These are phyloP conservation scores for Amphicarpaea edgeworthii DNA, from an alignment of 306 rosid species.

Conservation along the genomic window DNA sequence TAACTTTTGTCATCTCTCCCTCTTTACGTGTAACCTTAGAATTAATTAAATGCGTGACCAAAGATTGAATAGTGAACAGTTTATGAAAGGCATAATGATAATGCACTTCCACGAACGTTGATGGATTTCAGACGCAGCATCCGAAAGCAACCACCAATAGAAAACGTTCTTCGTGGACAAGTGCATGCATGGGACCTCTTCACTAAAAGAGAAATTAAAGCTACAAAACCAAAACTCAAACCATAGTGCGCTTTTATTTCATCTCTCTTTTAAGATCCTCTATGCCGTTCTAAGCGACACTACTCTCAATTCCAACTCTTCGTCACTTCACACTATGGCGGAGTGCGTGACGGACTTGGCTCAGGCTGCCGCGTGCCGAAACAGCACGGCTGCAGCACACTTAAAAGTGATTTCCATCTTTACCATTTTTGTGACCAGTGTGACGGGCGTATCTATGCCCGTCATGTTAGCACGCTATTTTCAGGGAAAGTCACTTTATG, in stretches of 20 bases:
- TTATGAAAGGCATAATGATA: background rate
- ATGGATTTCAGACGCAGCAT: slow-evolving; percentile 42
- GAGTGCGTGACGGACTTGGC: slow-evolving; percentile 55
- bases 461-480: slow-evolving; percentile 69
- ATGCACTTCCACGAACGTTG: background rate
- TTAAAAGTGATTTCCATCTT: slow-evolving; percentile 63
- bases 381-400: slow-evolving; percentile 61
- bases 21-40: background rate
- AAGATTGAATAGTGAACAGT: background rate
- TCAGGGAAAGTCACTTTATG: slow-evolving; percentile 75
- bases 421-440: slow-evolving; percentile 71
- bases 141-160: background rate
- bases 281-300: background rate
- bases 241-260: background rate
- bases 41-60: background rate
- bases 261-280: background rate
- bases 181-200: slow-evolving; percentile 1
- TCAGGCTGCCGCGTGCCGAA: slow-evolving; percentile 59
- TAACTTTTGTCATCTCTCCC: background rate
- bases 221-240: background rate
- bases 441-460: slow-evolving; percentile 62
- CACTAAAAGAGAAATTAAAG: background rate
- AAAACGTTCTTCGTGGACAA: background rate
- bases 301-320: background rate
- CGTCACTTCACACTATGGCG: background rate